Evolutionary conservation across 176 grass and related monocot genomes (phyloP), one percentile per base, ranked within the genome.

Genomic region (Ampelocalamus luodianensis): DNA sequence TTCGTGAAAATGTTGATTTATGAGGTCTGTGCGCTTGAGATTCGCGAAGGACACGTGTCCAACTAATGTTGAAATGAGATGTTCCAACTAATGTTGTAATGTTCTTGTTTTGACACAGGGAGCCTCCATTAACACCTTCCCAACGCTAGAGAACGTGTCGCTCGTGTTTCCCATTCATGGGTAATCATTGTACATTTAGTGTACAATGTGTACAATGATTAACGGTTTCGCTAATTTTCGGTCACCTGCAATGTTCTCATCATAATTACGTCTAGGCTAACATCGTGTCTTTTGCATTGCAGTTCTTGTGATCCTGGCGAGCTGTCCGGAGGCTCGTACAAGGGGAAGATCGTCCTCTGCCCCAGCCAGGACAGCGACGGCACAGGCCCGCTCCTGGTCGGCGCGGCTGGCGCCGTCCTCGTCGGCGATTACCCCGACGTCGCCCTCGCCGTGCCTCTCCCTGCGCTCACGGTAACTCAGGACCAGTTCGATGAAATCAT

Each of bases 271-370:
- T 49, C 46, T 49, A 49, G 3, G n/a, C n/a, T n/a, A n/a, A n/a
- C n/a, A n/a, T n/a, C n/a, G n/a, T 18, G 50, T 18, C 50, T 53
- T 53, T 17, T 53, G 20, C 5, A 18, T 0, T 81, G 59, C 44
- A 79, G 84, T 26, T 79, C 84, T 4, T 86, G 84, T 40, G 22
- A 62, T 11, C 7, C 12, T 27, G 27, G 27, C 4, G 10, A 10
- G 1, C 75, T 86, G 27, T 54, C 13, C 8, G 8, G 42, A 39
- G 20, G 65, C 8, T 79, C 43, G 17, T 86, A 85, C 83, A 79
- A 26, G 55, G 76, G 84, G 22, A 72, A 71, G 76, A 70, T 86
- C 54, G 7, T 86, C 5, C 66, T 86, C 65, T 86, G 84, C 66
- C 8, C 27, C 38, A 10, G 1, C 2, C 12, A 40, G n/a, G n/a